These are phyloP conservation scores for Flaveria bidentis DNA, from an alignment of 129 eudicot genomes.

Conservation along the genomic window DNA sequence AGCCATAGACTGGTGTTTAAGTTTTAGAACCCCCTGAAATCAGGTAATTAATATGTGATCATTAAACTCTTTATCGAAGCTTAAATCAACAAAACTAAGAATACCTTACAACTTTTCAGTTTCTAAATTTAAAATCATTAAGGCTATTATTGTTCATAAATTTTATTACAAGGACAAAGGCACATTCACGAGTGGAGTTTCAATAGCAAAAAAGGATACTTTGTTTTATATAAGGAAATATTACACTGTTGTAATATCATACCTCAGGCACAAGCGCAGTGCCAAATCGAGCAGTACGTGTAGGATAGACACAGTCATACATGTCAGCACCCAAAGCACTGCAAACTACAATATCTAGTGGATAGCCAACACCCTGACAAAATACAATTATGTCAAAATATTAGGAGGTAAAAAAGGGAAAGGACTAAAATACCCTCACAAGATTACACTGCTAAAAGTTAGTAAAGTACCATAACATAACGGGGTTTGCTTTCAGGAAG, in stretches of 20 bases:
- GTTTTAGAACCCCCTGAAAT: constrained; percentile 81
- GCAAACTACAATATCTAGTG: constrained; percentile 96
- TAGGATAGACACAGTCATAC: constrained; percentile 96
- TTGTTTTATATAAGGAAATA: not conserved
- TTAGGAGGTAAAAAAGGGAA: not conserved
- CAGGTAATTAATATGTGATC: constrained; percentile 9
- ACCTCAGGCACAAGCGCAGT: constrained; percentile 98
- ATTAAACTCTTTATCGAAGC: not conserved
- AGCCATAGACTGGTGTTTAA: constrained; percentile 88
- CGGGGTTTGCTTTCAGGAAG: constrained; percentile 93
- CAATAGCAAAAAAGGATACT: not conserved
- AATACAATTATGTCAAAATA: constrained; percentile 11
- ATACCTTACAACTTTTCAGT: not conserved
- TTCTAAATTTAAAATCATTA: not conserved
- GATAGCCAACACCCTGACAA: constrained; percentile 91
- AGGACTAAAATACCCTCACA: constrained; percentile 7
- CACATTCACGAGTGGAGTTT: constrained; percentile 1
- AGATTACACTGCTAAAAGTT: constrained; percentile 2
- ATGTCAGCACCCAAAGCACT: constrained; percentile 98
- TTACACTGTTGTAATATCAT: not conserved
- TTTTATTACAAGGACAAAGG: constrained; percentile 7
- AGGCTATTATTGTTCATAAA: not conserved
- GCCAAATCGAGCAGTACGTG: constrained; percentile 98
- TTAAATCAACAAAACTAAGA: not conserved
- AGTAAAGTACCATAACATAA: constrained; percentile 81